Base-by-base conservation (phyloP, 345 rosid species). In the Murraya paniculata region DNA sequence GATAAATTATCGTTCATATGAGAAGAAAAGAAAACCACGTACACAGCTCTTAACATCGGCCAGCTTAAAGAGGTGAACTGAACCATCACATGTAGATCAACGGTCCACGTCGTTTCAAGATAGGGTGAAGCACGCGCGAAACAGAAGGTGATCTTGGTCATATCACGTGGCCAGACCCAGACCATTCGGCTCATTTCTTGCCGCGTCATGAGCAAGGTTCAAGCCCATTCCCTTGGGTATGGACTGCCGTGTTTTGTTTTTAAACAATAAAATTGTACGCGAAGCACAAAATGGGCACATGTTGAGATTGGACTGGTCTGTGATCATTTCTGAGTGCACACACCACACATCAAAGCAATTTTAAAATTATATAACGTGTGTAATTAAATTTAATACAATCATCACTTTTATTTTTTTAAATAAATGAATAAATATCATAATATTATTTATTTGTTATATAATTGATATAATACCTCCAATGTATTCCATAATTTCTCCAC, bases 31-130 rank as follows among this genome's bases (percentile, higher is more conserved):
- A 41, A 31, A 2, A 55, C 59, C 45, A 4, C 9, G 41, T 21
- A 2, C 9, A 38, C 5, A 2, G 50, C 59, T 19, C 0, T 45
- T 45, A 45, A 45, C 13, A 64, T 48, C 28, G 27, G 27, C 62
- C 2, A 71, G 18, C 60, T 36, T 39, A 24, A 68, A 24, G 7
- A 10, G 25, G 19, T 3, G 39, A 65, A 19, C 36, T 2, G 16
- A 9, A 19, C 8, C 30, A 68, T 41, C 70, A 16, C 8, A 45
- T 72, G 81, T 72, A 3, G 71, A 68, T 30, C 13, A 6, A 74
- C 64, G 48, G 70, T 74, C 75, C 82, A 74, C 75, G 78, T 74
- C 70, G 39, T 57, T 38, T 21, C 58, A 36, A 10, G 7, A 8
- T 3, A n/a, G 57, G 27, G 66, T 27, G 41, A 13, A 31, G 62